Evolutionary conservation across 75 land plant genomes (phyloP).

Genomic region (Sequoiadendron giganteum): DNA sequence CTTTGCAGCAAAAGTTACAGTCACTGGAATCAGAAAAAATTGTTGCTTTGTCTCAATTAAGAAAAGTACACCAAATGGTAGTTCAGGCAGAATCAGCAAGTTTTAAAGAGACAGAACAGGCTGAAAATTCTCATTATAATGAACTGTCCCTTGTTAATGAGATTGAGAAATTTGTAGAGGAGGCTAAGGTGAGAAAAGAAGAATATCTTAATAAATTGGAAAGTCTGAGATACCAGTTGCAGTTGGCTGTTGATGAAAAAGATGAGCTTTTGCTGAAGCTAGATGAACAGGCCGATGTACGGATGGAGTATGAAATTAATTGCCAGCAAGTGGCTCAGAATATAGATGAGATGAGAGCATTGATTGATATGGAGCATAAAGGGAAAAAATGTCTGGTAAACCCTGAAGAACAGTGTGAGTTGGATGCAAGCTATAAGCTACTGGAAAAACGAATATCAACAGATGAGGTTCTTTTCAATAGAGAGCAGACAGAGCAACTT

Average conservation of each 20-base stretch:
- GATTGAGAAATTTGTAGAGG: conserved; percentile 2
- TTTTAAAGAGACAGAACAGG: conserved; percentile 10
- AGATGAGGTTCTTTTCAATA: background rate
- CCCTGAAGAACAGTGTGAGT: conserved; percentile 11
- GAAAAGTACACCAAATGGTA: background rate
- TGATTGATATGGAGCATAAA: conserved; percentile 12
- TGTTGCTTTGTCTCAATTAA: background rate
- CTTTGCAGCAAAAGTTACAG: conserved; percentile 14
- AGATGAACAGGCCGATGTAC: conserved; percentile 25
- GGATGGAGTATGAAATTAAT: conserved; percentile 16
- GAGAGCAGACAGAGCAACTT: conserved; percentile 11
- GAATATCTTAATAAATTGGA: conserved; percentile 19
- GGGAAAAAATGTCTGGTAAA: conserved; percentile 17
- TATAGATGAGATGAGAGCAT: conserved; percentile 22
- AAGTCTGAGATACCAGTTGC: conserved; percentile 34
- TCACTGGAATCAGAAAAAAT: conserved; percentile 9
- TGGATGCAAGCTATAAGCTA: background rate
- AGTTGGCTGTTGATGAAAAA: conserved; percentile 23
- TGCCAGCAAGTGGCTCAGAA: conserved; percentile 19
- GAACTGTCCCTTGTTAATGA: background rate
- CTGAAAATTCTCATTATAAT: background rate
- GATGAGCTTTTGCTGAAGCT: conserved; percentile 36
- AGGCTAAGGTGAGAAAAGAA: background rate
- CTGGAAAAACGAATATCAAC: background rate
- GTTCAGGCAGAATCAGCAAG: background rate